These are phyloP conservation scores for Amanita jacksonii DNA, from an alignment of 768 basidiomycete species.

Conservation along the genomic window DNA sequence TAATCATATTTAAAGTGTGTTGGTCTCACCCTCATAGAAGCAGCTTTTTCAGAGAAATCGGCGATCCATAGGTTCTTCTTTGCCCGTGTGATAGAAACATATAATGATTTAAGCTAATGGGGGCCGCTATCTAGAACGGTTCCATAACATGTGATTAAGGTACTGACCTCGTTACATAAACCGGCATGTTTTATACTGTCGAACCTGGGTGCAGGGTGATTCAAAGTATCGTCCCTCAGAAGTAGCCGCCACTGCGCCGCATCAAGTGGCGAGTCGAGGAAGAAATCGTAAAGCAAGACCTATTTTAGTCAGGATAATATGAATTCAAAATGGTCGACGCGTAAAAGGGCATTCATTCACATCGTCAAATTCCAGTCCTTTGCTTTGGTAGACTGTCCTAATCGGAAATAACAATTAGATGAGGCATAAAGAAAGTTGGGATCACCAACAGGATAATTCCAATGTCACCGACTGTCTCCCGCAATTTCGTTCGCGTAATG, in stretches of 20 bases:
- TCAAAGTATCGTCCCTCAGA: slow-evolving; percentile 27
- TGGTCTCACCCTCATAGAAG: slow-evolving; percentile 46
- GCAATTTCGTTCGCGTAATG: slow-evolving; percentile 35
- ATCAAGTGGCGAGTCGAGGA: slow-evolving; percentile 49
- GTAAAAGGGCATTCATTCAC: slow-evolving; percentile 22
- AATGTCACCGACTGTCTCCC: slow-evolving; percentile 44
- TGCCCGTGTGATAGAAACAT: slow-evolving; percentile 64
- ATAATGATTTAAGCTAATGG: slow-evolving; percentile 55
- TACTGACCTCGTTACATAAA: slow-evolving; percentile 47
- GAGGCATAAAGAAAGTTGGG: neutral
- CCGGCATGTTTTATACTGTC: slow-evolving; percentile 41
- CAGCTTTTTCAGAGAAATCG: slow-evolving; percentile 46
- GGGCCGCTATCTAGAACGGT: neutral
- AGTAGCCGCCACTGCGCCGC: slow-evolving; percentile 52
- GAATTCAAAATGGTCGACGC: neutral
- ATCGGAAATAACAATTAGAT: neutral
- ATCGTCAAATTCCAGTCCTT: slow-evolving; percentile 61
- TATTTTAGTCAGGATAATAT: slow-evolving; percentile 17
- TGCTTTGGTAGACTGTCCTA: slow-evolving; percentile 54
- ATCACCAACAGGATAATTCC: slow-evolving; percentile 46
- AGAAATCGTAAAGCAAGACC: slow-evolving; percentile 72
- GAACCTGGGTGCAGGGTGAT: slow-evolving; percentile 30
- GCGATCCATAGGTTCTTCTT: slow-evolving; percentile 66
- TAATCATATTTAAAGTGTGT: too few species aligned
- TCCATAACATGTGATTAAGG: neutral